These are phyloP conservation scores for Wickerhamiella occidentalis DNA, from an alignment of 805 yeast species.

Conservation along the genomic window DNA sequence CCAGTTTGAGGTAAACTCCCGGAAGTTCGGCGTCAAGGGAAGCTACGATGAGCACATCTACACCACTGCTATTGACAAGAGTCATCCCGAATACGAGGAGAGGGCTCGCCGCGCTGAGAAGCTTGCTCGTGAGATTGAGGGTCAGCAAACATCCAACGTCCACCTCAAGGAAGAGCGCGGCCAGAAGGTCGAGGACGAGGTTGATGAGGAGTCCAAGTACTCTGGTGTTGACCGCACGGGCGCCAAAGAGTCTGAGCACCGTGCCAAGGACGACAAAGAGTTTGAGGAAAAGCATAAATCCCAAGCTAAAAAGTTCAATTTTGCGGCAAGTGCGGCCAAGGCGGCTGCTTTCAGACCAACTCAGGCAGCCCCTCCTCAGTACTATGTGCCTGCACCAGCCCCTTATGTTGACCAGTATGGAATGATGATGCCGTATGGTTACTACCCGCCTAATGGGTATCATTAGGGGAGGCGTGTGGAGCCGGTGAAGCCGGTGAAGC, in stretches of 20 bases:
- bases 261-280: constrained; percentile 41
- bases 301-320: constrained; percentile 39
- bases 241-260: constrained; percentile 20
- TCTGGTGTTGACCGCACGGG: constrained; percentile 67
- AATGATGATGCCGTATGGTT: constrained; percentile 1
- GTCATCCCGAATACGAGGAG: constrained; percentile 59
- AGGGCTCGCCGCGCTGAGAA: constrained; percentile 59
- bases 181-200: constrained; percentile 58
- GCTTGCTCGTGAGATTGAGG: constrained; percentile 74
- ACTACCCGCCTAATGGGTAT: background rate
- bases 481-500: too few species aligned
- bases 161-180: constrained; percentile 94
- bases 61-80: constrained; percentile 62
- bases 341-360: constrained; percentile 46
- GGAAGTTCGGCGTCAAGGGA: constrained; percentile 77
- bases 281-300: constrained; percentile 32
- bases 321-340: constrained; percentile 49
- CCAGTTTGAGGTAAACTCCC: constrained; percentile 85
- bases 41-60: constrained; percentile 75
- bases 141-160: constrained; percentile 48
- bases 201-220: constrained; percentile 93
- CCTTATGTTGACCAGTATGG: constrained; percentile 10
- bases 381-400: background rate
- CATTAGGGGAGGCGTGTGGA: background rate
- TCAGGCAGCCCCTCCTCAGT: background rate